These are phyloP conservation scores for Cutaneotrichosporon mucoides DNA, from an alignment of 1,284 basidiomycete genomes.

Conservation along the genomic window DNA sequence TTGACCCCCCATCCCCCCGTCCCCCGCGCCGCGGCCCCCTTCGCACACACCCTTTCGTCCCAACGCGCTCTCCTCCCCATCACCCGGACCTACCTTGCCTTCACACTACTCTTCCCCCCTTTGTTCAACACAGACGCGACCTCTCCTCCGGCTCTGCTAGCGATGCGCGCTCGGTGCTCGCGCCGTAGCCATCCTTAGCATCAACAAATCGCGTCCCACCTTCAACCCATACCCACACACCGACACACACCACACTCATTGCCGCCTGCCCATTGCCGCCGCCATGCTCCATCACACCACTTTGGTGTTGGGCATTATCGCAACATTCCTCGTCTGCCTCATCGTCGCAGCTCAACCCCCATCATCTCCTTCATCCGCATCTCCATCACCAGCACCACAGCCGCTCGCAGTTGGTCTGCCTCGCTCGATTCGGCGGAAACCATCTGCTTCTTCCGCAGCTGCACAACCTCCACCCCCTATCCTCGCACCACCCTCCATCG, in stretches of 20 bases:
- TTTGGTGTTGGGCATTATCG: slow-evolving; percentile 9
- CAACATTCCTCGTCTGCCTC: slow-evolving; percentile 14
- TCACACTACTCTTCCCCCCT: background rate
- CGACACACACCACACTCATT: background rate
- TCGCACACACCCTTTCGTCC: background rate
- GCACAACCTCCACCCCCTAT: background rate
- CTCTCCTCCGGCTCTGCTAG: slow-evolving; percentile 4
- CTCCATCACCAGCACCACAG: background rate
- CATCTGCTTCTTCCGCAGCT: background rate
- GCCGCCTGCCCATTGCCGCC: background rate
- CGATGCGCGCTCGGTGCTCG: slow-evolving; percentile 20
- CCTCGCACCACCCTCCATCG: slow-evolving; percentile 2
- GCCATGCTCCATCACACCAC: slow-evolving; percentile 15
- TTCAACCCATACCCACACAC: background rate
- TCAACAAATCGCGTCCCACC: background rate
- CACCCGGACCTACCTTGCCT: background rate
- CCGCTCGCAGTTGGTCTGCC: slow-evolving; percentile 15
- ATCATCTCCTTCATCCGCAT: background rate
- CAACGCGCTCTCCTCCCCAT: background rate
- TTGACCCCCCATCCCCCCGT: background rate
- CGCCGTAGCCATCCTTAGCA: slow-evolving; percentile 12
- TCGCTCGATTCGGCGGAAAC: background rate
- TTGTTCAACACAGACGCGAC: background rate
- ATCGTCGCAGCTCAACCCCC: slow-evolving; percentile 3
- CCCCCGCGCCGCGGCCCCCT: background rate